Evolutionary conservation across 306 rosid genomes (phyloP).

Genomic region (Dalbergia cochinchinensis): DNA sequence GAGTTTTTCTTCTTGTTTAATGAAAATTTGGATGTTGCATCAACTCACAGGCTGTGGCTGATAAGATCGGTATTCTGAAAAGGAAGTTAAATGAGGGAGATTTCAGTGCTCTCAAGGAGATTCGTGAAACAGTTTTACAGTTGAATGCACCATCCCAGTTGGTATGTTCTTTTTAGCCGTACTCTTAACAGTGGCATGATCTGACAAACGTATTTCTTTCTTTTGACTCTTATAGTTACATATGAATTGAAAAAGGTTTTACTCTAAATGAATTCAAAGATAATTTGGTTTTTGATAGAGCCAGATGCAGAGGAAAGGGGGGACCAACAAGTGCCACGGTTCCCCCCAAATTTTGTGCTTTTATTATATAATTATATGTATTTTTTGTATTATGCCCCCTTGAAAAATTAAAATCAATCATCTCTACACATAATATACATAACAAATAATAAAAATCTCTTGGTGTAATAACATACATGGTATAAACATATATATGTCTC

Average conservation of each 20-base stretch:
- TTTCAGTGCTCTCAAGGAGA: slow-evolving; percentile 72
- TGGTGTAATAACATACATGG: too few species aligned
- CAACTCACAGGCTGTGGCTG: slow-evolving; percentile 71
- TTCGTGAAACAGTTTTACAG: slow-evolving; percentile 85
- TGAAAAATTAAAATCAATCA: too few species aligned
- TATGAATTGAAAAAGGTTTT: background rate
- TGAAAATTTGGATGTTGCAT: slow-evolving; percentile 34
- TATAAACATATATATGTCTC: too few species aligned
- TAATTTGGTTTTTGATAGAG: background rate
- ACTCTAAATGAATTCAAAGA: background rate
- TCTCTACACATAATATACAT: too few species aligned
- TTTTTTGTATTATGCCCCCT: too few species aligned
- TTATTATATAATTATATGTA: too few species aligned
- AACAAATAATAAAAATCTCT: too few species aligned
- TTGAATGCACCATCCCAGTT: slow-evolving; percentile 75
- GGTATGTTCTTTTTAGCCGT: slow-evolving; percentile 60
- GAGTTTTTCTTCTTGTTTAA: slow-evolving; percentile 32
- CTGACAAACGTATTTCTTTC: slow-evolving; percentile 31
- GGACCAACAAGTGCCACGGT: too few species aligned
- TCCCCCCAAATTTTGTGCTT: too few species aligned
- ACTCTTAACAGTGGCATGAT: slow-evolving; percentile 30
- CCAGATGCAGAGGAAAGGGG: too few species aligned
- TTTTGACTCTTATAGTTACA: slow-evolving; percentile 29
- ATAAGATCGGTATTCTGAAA: slow-evolving; percentile 69
- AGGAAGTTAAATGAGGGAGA: slow-evolving; percentile 71